Evolutionary conservation across 2,329 filamentous ascomycete species (phyloP), one percentile per base, ranked within the genome.

Genomic region (Colletotrichum sp.): DNA sequence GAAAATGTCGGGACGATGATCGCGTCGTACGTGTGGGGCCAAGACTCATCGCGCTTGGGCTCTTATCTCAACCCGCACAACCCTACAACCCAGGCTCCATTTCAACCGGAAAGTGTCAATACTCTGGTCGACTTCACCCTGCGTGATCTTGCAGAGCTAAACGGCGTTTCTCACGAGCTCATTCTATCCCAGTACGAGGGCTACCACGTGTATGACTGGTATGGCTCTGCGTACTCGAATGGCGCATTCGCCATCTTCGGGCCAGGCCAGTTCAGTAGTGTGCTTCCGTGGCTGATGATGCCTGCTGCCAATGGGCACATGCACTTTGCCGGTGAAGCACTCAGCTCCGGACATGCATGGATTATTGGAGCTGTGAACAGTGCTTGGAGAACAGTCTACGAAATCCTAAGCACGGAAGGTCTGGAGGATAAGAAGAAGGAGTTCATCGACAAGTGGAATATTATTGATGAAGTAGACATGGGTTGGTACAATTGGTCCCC

Each of bases 281-380:
- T 76, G 13, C 63, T 80, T 67, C 79, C 79, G 27, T 77, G 72
- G 69, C 63, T 81, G 59, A 77, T 80, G 78, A 74, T 55, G n/a
- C 80, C 80, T 2, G 78, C 77, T 7, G 79, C 77, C 25, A 19
- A 78, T n/a, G 79, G 80, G 0, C 77, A 77, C 28, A 68, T 81
- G 76, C 80, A 81, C 39, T 80, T 80, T n/a, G 78, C 76, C 12
- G 80, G 79, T 12, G 80, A 81, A 71, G 79, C 80, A 15, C 69
- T 81, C n/a, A 80, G 79, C 63, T 78, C 79, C 0, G 79, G 78
- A 2, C 79, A 81, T 52, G 78, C 78, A 3, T 81, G 79, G 80
- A 80, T 81, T 48, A 78, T 80, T 25, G 79, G 79, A 5, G 80
- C 80, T 34, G 74, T 80, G n/a, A 80, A 81, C 60, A 79, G 78